Evolutionary conservation across 192 early-diverging fungal genomes (phyloP), one percentile per base, ranked within the genome.

Genomic region (Coemansia sp.): DNA sequence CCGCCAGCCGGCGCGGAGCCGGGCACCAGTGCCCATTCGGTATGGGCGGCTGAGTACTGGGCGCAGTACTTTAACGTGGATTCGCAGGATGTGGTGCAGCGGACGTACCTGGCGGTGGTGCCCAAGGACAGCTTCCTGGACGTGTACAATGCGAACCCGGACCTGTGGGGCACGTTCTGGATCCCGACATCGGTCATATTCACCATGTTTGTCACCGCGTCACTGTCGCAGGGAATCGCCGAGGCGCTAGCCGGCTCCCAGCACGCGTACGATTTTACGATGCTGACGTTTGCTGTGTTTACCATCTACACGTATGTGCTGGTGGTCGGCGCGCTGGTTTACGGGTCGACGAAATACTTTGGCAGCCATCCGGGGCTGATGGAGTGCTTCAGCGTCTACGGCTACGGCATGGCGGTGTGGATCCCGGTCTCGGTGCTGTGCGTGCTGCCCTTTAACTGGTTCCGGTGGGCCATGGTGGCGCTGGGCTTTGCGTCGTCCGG

Each of bases 131-230:
- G 82, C 64, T 97, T 96, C 70, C 64, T 87, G 32, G 88, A 92
- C 17, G 82, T 86, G 4, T 77, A 97, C 52, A 78, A 82, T 25
- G 59, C 75, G 11, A 93, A 94, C 57, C 95, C 94, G 0, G 97
- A 99, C 70, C 81, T 99, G 32, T 99, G 94, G 79, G 97, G 96
- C 15, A 95, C 97, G 0, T 95, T 98, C 68, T 99, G 97, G 97
- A 91, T 99, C 39, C 75, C 94, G 8, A 97, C 94, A 0, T 95
- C 94, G 2, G 91, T 95, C n/a, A 87, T 99, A 21, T 95, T 99
- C 50, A 57, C 83, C n/a, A 82, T 98, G 32, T 99, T 97, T 82
- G 90, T 94, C 30, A 89, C 95, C 11, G 89, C 90, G 3, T 90
- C 90, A 28, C 80, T 99, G 21, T 91, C 95, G 27, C 84, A 84